phyloP scores from a whole-genome alignment of 805 yeast species.

The Ogataea nakhonphanomensis region DNA sequence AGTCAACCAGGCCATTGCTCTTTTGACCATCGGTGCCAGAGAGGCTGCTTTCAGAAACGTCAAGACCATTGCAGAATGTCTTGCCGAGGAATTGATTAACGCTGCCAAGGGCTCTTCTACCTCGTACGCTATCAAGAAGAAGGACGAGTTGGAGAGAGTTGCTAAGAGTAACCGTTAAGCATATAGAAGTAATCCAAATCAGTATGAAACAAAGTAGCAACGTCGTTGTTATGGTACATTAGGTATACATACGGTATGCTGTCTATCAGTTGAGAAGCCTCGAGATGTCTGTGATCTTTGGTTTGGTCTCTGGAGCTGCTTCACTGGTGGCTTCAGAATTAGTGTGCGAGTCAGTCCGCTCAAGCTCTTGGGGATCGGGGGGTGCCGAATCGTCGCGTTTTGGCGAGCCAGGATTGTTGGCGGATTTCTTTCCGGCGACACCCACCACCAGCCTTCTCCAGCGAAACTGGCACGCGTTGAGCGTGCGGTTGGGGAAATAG shows the following conservation, averaged over 20 bases:
- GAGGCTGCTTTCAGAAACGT: constrained; percentile 99
- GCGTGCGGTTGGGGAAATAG: constrained; percentile 76
- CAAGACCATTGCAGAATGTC: constrained; percentile 99
- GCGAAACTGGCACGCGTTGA: constrained; percentile 85
- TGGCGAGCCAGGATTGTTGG: constrained; percentile 3
- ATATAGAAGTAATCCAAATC: constrained; percentile 2
- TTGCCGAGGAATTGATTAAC: constrained; percentile 99
- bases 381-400: constrained; percentile 1
- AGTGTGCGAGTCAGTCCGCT: background rate
- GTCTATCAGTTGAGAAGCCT: constrained; percentile 6
- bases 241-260: background rate
- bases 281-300: constrained; percentile 4
- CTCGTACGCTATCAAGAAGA: constrained; percentile 99
- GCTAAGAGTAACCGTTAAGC: constrained; percentile 99
- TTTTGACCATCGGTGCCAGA: constrained; percentile 99
- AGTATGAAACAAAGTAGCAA: background rate
- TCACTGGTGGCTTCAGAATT: background rate
- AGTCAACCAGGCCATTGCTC: constrained; percentile 98
- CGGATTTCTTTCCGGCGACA: constrained; percentile 18
- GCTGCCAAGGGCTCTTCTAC: constrained; percentile 99
- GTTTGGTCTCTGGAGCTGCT: background rate
- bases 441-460: constrained; percentile 68
- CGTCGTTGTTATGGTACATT: constrained; percentile 4
- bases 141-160: constrained; percentile 99
- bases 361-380: background rate